Evolutionary conservation across 306 rosid genomes (phyloP).

Genomic region (Begonia loranthoides): DNA sequence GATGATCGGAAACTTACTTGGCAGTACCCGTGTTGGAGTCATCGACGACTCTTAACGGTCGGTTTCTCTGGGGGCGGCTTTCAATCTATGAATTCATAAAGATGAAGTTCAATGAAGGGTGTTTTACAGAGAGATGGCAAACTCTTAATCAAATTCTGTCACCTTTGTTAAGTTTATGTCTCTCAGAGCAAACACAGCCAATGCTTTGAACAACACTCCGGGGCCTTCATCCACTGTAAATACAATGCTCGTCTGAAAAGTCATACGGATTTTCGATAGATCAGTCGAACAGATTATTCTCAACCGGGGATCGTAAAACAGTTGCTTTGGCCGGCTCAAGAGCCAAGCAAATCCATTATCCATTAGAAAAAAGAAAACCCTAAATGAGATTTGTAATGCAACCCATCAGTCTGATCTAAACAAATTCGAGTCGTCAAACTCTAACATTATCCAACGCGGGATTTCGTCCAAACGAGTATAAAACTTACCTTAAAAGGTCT

Average conservation of each 20-base stretch:
- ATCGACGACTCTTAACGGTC: constrained; percentile 57
- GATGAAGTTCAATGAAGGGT: neutral
- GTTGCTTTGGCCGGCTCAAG: too few relatives aligned
- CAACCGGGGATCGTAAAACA: too few relatives aligned
- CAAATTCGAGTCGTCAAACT: too few relatives aligned
- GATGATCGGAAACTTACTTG: constrained; percentile 33
- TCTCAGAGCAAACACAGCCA: constrained; percentile 72
- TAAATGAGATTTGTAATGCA: too few relatives aligned
- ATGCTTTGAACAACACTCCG: constrained; percentile 75
- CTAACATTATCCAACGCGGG: too few relatives aligned
- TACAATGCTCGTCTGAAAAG: constrained; percentile 67
- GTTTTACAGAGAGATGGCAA: too few relatives aligned
- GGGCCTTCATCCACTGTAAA: constrained; percentile 82
- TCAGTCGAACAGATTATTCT: too few relatives aligned
- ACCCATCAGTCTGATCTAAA: too few relatives aligned
- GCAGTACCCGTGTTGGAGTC: constrained; percentile 69
- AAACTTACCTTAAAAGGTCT: constrained; percentile 53
- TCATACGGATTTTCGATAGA: too few relatives aligned
- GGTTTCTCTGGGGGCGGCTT: constrained; percentile 66
- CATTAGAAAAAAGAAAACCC: too few relatives aligned
- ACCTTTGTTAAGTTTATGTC: constrained; percentile 67
- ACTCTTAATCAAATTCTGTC: constrained; percentile 8
- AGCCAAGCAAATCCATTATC: too few relatives aligned
- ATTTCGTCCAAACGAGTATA: too few relatives aligned
- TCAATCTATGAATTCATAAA: constrained; percentile 48